Evolutionary conservation across 768 basidiomycete genomes (phyloP), one percentile per base, ranked within the genome.

Genomic region (Tylopilus balloui): DNA sequence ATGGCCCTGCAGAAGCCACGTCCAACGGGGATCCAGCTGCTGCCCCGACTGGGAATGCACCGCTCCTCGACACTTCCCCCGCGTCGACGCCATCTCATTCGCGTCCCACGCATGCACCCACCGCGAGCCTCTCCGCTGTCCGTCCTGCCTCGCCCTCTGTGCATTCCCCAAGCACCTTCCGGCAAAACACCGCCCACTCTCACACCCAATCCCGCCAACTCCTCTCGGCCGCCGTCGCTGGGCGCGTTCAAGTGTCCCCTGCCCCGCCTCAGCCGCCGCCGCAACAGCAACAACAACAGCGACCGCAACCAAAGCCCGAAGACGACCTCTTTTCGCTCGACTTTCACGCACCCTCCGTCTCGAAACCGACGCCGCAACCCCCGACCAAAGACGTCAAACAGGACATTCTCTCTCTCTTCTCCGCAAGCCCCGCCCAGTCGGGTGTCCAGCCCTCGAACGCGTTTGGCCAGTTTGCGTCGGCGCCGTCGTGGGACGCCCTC

Each of bases 281-380:
- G 7, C 60, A 58, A 49, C 52, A 43, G 41, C 52, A 35, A 48
- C 48, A 41, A 21, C 56, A 59, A 25, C 59, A 52, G 17, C 65
- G 66, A 42, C 53, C 59, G 32, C 57, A 66, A 36, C 65, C 69
- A 23, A 61, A 73, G 11, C 66, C 77, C 12, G 68, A 73, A 49
- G 77, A 85, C 53, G 87, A 88, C 58, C 71, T 95, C 8, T 93
- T 94, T 64, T 80, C 84, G 23, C 81, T 94, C 47, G 91, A 94
- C 66, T 95, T 94, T 67, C 85, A 87, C 56, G 73, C 82, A 1
- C 81, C 86, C 1, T 37, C 72, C 8, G 24, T 54, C 9, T 57
- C 58, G 6, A 61, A 50, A 46, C n/a, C 61, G 3, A 19, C 66
- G 2, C 47, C 57, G 2, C 60, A 69, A 14, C 66, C 62, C 37